phyloP scores from a whole-genome alignment of 768 basidiomycete genomes.

The Boletus rex-veris region DNA sequence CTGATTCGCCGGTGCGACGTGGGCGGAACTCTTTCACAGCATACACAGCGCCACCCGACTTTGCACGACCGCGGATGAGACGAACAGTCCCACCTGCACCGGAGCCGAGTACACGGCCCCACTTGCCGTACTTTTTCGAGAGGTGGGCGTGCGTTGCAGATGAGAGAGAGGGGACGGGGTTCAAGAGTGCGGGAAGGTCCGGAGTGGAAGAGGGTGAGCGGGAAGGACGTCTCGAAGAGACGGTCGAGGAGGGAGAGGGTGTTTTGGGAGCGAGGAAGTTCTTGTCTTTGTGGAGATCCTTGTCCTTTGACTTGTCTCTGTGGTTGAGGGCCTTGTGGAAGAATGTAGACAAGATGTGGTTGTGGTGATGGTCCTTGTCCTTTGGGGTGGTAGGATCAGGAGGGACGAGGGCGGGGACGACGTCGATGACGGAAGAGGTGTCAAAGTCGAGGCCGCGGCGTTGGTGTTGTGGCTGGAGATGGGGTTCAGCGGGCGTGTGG shows the following conservation, averaged over 20 bases:
- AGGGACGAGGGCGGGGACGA: conserved; percentile 25
- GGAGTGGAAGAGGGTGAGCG: conserved; percentile 26
- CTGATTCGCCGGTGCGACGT: conserved; percentile 80
- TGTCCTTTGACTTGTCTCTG: conserved; percentile 25
- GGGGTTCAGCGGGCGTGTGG: conserved; percentile 30
- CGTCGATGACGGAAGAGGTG: conserved; percentile 32
- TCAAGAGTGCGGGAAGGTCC: conserved; percentile 21
- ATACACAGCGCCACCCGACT: conserved; percentile 81
- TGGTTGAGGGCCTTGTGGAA: conserved; percentile 35
- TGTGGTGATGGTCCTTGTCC: conserved; percentile 23
- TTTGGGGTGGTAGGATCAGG: conserved; percentile 15
- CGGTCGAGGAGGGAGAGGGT: conserved; percentile 32
- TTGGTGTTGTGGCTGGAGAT: conserved; percentile 35
- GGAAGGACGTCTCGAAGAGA: conserved; percentile 28
- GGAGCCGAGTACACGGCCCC: conserved; percentile 92
- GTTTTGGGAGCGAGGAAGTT: conserved; percentile 21
- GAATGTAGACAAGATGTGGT: conserved; percentile 30
- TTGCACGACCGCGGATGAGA: conserved; percentile 82
- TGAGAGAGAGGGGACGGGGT: conserved; percentile 59
- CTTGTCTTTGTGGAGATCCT: conserved; percentile 2
- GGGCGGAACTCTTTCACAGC: conserved; percentile 98
- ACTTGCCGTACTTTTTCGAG: conserved; percentile 99
- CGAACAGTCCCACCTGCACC: conserved; percentile 99
- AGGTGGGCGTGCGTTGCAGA: conserved; percentile 87
- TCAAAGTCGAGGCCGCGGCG: conserved; percentile 36